These are phyloP conservation scores for Gardenia jasminoides DNA, from an alignment of 257 asterid species.

Conservation along the genomic window DNA sequence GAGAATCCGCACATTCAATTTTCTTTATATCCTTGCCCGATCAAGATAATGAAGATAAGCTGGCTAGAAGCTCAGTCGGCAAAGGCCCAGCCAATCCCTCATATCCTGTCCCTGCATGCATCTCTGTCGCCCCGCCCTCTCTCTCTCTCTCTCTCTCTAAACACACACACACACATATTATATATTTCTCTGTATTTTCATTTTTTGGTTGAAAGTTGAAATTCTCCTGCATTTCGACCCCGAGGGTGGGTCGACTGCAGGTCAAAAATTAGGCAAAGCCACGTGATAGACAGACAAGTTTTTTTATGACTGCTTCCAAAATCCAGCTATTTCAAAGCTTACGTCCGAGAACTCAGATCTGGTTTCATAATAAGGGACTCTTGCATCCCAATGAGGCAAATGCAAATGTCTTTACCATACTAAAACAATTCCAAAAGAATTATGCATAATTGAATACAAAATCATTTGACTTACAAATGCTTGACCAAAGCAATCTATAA, in stretches of 20 bases:
- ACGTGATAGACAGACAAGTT: neutral
- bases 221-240: neutral
- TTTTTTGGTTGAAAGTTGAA: neutral
- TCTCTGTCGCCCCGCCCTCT: neutral
- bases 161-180: too few species aligned
- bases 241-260: neutral
- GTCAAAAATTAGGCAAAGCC: neutral
- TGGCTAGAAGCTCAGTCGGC: neutral
- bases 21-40: neutral
- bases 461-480: too few species aligned
- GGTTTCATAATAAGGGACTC: too few species aligned
- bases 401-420: too few species aligned
- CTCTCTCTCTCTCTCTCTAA: neutral
- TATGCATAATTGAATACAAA: too few species aligned
- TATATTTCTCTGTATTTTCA: too few species aligned
- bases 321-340: neutral
- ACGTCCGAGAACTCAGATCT: too few species aligned
- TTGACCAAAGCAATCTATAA: too few species aligned
- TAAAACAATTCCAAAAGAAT: too few species aligned
- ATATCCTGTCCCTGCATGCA: too few species aligned
- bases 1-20: neutral
- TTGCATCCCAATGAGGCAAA: too few species aligned
- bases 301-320: neutral
- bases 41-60: conserved; percentile 1
- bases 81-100: neutral